phyloP scores from a whole-genome alignment of 129 eudicot species.

The Erigeron canadensis region DNA sequence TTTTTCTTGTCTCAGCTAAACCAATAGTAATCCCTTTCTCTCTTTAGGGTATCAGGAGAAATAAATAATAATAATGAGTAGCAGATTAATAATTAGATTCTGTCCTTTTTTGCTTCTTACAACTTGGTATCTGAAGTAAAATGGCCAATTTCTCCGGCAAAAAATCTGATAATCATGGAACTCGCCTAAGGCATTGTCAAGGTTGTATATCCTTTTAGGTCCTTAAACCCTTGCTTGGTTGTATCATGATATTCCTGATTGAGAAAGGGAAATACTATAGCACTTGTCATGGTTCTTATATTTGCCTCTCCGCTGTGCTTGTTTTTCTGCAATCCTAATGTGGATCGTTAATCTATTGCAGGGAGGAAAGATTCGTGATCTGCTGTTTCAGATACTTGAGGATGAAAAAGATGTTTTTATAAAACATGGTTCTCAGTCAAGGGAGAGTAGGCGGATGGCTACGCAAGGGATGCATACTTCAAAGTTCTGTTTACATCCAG shows the following conservation, averaged over 20 bases:
- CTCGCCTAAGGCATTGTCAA: not conserved
- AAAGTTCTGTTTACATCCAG: constrained; percentile 94
- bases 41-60: not conserved
- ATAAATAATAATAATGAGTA: not conserved
- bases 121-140: not conserved
- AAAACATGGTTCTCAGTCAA: constrained; percentile 93
- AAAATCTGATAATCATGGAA: not conserved
- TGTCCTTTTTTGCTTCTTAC: not conserved
- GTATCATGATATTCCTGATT: not conserved
- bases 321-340: constrained; percentile 8
- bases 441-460: constrained; percentile 94
- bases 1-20: not conserved
- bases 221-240: not conserved
- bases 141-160: not conserved
- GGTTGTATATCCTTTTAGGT: not conserved
- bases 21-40: not conserved
- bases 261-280: too few species aligned
- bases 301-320: constrained; percentile 2
- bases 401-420: constrained; percentile 66
- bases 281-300: not conserved
- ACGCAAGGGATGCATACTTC: constrained; percentile 95
- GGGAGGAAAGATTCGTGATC: constrained; percentile 95
- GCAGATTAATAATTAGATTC: not conserved
- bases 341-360: constrained; percentile 28
- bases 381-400: constrained; percentile 88